These are phyloP conservation scores for Cordyceps fumosorosea DNA, from an alignment of 2,329 filamentous ascomycete species.

Conservation along the genomic window DNA sequence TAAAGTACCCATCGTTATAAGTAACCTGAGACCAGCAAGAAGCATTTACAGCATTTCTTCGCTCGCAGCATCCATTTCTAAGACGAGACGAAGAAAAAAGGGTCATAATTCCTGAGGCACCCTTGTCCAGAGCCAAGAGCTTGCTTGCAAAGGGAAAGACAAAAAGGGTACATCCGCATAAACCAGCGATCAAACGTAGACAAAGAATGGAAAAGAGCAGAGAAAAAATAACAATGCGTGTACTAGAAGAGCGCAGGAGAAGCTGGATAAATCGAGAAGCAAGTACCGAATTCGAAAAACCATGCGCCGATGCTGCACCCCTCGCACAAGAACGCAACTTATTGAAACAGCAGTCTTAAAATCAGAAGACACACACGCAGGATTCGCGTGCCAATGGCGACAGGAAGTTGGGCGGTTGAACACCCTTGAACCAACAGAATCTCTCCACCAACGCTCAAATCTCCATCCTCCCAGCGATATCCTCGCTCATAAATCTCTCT, in stretches of 20 bases:
- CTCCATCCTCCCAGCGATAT: slow-evolving; percentile 57
- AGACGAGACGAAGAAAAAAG: background rate
- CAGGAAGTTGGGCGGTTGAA: background rate
- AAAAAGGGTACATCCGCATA: background rate
- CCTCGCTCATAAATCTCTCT: slow-evolving; percentile 54
- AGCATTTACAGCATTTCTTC: background rate
- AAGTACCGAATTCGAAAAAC: background rate
- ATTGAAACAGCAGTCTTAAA: background rate
- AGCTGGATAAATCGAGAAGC: background rate
- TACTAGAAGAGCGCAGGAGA: background rate
- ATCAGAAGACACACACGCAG: background rate
- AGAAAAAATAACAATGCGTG: background rate
- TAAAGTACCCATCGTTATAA: no score
- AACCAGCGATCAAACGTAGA: background rate
- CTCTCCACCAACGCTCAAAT: slow-evolving; percentile 35
- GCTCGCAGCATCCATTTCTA: background rate
- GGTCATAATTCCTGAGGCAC: background rate
- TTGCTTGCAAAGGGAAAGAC: background rate
- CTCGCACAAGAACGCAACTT: background rate
- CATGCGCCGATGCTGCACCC: slow-evolving; percentile 2
- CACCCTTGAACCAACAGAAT: background rate
- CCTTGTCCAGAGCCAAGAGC: background rate
- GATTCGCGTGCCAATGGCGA: background rate
- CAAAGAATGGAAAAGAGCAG: background rate
- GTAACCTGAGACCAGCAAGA: background rate